Evolutionary conservation across 2,329 filamentous ascomycete genomes (phyloP), one percentile per base, ranked within the genome.

Genomic region (Onygena corvina): DNA sequence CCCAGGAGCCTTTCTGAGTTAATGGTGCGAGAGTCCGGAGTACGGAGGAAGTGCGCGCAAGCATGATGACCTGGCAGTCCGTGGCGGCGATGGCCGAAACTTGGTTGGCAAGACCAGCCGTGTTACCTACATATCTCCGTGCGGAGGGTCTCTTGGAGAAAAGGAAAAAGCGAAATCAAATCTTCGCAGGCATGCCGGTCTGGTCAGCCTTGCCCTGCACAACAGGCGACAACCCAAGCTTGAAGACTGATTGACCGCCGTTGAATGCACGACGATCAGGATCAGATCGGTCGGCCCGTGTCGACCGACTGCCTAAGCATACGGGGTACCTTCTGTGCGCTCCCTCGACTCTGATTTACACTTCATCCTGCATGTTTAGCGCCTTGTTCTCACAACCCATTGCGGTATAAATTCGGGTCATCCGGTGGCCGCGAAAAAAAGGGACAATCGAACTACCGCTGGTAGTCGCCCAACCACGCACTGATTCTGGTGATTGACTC

Each of bases 221-320:
- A 42, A 42, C 38, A 23, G 21, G 21, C 21, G 21, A n/a, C 27
- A 23, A 42, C 21, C 20, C 38, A 20, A 21, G 38, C 38, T 23
- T 25, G 38, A 42, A 25, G 21, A 42, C 21, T n/a, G 20, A 42
- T 42, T 42, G 38, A 42, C 38, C 38, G 38, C 38, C 38, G 38
- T 42, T 42, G 38, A 42, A n/a, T n/a, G 21, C 38, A 42, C 9
- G 21, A 42, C 25, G 23, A 42, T 42, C 38, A 11, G 21, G 23
- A 20, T 14, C 16, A 4, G n/a, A n/a, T n/a, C 25, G 38, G 27
- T 42, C 27, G 38, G 38, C 38, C 21, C 38, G 27, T 42, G 38
- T 42, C 21, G 12, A 27, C 38, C n/a, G n/a, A n/a, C n/a, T n/a
- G n/a, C n/a, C n/a, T n/a, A n/a, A n/a, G n/a, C n/a, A n/a, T n/a